Evolutionary conservation across 768 basidiomycete genomes (phyloP).

Genomic region (Rhodotorula toruloides): DNA sequence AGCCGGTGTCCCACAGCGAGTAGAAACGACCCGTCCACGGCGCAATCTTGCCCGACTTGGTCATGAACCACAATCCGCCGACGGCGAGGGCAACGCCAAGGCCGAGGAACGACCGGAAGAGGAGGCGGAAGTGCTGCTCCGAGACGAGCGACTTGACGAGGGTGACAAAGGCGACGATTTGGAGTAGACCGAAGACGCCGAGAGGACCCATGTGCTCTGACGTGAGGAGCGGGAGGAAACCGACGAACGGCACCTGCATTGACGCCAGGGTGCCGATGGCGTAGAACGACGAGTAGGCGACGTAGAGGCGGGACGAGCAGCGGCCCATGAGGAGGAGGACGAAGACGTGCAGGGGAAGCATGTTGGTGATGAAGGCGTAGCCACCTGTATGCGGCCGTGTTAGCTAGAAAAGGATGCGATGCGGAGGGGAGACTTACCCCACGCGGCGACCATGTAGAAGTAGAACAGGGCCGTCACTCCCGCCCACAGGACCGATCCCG

Average conservation of each 20-base stretch:
- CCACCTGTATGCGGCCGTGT: constrained; percentile 57
- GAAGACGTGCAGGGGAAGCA: constrained; percentile 96
- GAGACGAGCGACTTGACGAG: constrained; percentile 83
- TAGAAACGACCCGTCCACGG: constrained; percentile 99
- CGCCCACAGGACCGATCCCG: constrained; percentile 85
- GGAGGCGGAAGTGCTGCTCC: constrained; percentile 81
- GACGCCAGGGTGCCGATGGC: constrained; percentile 92
- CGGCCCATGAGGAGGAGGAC: constrained; percentile 93
- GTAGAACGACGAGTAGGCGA: constrained; percentile 96
- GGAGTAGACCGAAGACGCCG: constrained; percentile 91
- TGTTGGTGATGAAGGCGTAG: constrained; percentile 99
- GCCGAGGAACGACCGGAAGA: constrained; percentile 66
- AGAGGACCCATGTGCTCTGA: constrained; percentile 99
- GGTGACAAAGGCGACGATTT: constrained; percentile 89
- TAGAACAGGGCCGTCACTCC: constrained; percentile 90
- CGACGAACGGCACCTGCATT: constrained; percentile 99
- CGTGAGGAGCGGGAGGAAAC: constrained; percentile 94
- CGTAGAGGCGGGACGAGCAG: constrained; percentile 83
- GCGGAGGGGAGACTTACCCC: constrained; percentile 60
- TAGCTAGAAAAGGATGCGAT: not conserved
- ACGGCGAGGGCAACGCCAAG: constrained; percentile 66
- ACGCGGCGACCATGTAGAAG: constrained; percentile 99
- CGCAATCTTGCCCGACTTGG: constrained; percentile 90
- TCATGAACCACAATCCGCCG: constrained; percentile 68
- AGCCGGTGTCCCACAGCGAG: constrained; percentile 97